phyloP scores from a whole-genome alignment of 2,329 filamentous ascomycete genomes.

The Plectosphaerella plurivora region DNA sequence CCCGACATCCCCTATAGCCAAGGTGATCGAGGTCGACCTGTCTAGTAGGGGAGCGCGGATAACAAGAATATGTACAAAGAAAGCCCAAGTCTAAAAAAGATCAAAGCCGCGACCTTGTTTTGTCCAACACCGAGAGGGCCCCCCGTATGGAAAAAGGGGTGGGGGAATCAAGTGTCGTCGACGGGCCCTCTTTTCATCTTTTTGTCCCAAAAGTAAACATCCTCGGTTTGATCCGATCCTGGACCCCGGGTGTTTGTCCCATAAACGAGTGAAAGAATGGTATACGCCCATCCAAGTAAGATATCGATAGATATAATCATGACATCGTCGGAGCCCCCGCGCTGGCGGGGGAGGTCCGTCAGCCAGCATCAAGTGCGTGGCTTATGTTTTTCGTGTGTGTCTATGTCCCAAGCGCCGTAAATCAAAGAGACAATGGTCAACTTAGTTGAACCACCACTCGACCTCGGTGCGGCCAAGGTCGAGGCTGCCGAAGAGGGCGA shows the following conservation, averaged over 20 bases:
- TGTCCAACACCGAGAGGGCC: neutral
- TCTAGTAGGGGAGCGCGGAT: neutral
- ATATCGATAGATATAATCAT: neutral
- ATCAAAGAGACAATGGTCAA: neutral
- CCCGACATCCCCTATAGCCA: neutral
- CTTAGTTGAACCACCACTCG: conserved; percentile 41
- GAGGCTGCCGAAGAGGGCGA: conserved; percentile 44
- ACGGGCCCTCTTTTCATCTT: neutral
- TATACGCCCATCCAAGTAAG: neutral
- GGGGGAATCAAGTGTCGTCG: too few relatives aligned
- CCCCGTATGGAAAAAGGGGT: neutral
- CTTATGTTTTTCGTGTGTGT: neutral
- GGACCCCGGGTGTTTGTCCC: neutral
- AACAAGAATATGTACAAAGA: neutral
- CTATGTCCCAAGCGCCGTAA: neutral
- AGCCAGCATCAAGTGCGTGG: neutral
- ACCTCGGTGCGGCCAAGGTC: conserved; percentile 35
- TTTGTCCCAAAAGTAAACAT: neutral
- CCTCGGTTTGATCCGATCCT: neutral
- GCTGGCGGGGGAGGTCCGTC: neutral
- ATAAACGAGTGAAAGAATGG: neutral
- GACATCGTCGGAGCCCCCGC: neutral
- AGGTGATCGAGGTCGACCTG: neutral
- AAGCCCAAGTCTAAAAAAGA: neutral
- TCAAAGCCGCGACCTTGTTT: neutral